Base-by-base conservation (phyloP, 2,329 filamentous ascomycete species). In the Aspergillus fijiensis region DNA sequence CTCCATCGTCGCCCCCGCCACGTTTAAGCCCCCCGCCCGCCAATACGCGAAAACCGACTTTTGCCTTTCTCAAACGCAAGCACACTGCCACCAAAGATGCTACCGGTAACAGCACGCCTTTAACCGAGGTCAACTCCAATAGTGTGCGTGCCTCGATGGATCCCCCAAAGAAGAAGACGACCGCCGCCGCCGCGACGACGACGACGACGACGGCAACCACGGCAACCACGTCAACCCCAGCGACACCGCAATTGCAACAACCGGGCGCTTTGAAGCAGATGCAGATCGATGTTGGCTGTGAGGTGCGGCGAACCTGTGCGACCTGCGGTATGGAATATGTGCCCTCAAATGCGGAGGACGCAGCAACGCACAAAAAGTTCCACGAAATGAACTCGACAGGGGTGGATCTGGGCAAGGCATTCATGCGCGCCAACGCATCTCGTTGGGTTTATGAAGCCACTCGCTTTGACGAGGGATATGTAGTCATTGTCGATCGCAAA, bases 291-390 rank as follows among this genome's bases (percentile, higher is more conserved):
- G 76, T 88, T 12, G 85, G 84, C 2, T 77, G 79, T 45, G 80
- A 84, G 48, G 75, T 82, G 45, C 80, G 83, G 51, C 84, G 83
- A 65, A 84, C 81, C 11, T 89, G 87, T 73, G 76, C 78, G 42
- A 78, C 76, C 2, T 89, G 87, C 66, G 84, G 85, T 1, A 89
- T 89, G 87, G 84, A 87, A 56, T 89, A 89, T 65, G 81, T 86
- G 35, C 83, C 85, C 4, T 87, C 86, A 0, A 83, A 84, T 53
- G 74, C 78, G 6, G 85, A 88, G 67, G 87, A 89, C 66, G 77
- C 80, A n/a, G 81, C 81, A 6, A 69, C 89, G 57, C 87, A 89
- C 69, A 83, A 83, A 64, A 86, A 85, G 63, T 89, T 85, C 65
- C 87, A 89, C 70, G 82, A 83, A 39, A 83, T 85, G 75, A 84